These are phyloP conservation scores for Backusella westeae DNA, from an alignment of 192 early-diverging fungal species.

Conservation along the genomic window DNA sequence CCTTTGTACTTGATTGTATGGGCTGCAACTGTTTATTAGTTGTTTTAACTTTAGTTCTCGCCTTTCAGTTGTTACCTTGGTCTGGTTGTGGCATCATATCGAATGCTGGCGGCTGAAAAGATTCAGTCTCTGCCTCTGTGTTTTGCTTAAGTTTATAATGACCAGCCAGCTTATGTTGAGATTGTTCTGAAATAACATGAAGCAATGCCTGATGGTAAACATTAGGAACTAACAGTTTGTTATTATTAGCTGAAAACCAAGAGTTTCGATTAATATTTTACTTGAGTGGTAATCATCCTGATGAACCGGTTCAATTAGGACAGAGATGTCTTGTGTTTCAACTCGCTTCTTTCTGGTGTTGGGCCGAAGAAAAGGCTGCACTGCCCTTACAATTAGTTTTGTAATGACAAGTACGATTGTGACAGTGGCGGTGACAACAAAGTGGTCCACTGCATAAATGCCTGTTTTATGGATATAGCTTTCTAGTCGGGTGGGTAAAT, in stretches of 20 bases:
- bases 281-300: slow-evolving; percentile 29
- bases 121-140: slow-evolving; percentile 19
- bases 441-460: slow-evolving; percentile 33
- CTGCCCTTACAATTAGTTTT: slow-evolving; percentile 17
- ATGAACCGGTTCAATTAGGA: slow-evolving; percentile 21
- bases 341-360: neutral
- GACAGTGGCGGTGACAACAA: slow-evolving; percentile 26
- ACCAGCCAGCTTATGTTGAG: slow-evolving; percentile 18
- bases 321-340: slow-evolving; percentile 14
- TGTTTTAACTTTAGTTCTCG: neutral
- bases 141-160: slow-evolving; percentile 19
- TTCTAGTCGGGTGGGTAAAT: slow-evolving; percentile 23
- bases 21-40: neutral
- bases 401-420: slow-evolving; percentile 19
- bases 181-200: slow-evolving; percentile 23
- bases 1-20: neutral
- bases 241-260: neutral
- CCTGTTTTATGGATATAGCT: slow-evolving; percentile 22
- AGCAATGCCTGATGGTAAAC: slow-evolving; percentile 29
- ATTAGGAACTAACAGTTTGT: slow-evolving; percentile 20
- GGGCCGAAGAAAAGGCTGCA: neutral
- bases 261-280: neutral
- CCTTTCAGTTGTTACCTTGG: slow-evolving; percentile 20
- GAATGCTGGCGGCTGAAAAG: slow-evolving; percentile 27
- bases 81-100: slow-evolving; percentile 32